Percentiles rank a stretch among this genome's conserved stretches.
Conservation (phyloP, 345 rosid genomes). For the Salix viminalis region DNA sequence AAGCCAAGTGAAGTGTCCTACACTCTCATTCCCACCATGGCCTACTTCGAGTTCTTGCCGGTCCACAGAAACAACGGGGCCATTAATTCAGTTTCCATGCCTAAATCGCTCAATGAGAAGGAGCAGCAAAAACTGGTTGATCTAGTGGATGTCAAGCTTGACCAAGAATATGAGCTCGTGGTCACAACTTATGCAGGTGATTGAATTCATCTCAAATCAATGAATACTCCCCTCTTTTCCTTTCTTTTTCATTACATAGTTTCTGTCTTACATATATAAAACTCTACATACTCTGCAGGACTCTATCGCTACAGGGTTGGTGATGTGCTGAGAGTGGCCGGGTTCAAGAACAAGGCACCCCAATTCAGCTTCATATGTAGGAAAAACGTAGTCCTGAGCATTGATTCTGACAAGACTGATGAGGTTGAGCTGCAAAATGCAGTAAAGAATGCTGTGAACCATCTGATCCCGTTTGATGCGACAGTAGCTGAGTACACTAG, state of each 20-base stretch:
- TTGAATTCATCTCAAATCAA: neutral
- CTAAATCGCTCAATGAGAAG: constrained; percentile 70
- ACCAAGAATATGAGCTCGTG: constrained; percentile 91
- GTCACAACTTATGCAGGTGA: constrained; percentile 98
- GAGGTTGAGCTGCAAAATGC: constrained; percentile 95
- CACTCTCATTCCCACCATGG: constrained; percentile 88
- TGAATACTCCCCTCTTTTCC: no score
- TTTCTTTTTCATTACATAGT: neutral
- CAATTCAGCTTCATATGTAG: constrained; percentile 94
- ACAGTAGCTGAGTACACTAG: constrained; percentile 79
- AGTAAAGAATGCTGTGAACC: constrained; percentile 75
- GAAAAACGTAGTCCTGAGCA: constrained; percentile 84
- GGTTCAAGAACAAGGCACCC: constrained; percentile 94
- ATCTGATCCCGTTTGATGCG: constrained; percentile 73
- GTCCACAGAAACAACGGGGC: constrained; percentile 64
- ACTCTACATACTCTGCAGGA: constrained; percentile 36
- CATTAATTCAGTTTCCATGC: constrained; percentile 52
- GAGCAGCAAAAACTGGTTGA: constrained; percentile 80
- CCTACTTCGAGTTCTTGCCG: constrained; percentile 89
- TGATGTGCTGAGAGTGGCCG: constrained; percentile 87
- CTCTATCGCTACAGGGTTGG: constrained; percentile 87
- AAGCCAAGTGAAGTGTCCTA: constrained; percentile 87
- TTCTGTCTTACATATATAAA: neutral
- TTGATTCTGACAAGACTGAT: constrained; percentile 92
- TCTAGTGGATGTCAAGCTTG: constrained; percentile 90